Conservation (phyloP, 2,329 filamentous ascomycete genomes). For the Fusarium sp. region DNA sequence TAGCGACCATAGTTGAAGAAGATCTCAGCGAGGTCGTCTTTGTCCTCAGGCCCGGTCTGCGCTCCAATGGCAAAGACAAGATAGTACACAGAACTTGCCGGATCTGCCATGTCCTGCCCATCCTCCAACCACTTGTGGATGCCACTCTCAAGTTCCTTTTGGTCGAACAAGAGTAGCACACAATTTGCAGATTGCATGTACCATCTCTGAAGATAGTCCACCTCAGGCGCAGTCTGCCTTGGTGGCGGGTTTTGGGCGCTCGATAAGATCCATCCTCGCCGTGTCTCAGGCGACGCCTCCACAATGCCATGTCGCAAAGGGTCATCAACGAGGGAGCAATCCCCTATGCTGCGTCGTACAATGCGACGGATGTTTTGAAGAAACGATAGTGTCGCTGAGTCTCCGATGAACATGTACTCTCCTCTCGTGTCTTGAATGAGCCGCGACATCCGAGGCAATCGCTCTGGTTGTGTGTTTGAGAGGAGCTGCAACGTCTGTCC, state of each 20-base stretch:
- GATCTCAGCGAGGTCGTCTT: slow-evolving; percentile 48
- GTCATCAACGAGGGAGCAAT: slow-evolving; percentile 50
- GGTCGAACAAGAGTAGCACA: slow-evolving; percentile 48
- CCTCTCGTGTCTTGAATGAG: slow-evolving; percentile 49
- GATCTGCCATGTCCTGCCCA: slow-evolving; percentile 31
- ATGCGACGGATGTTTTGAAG: slow-evolving; percentile 51
- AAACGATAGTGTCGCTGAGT: slow-evolving; percentile 51
- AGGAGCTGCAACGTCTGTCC: slow-evolving; percentile 37
- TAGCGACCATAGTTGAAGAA: slow-evolving; percentile 52
- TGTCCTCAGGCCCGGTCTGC: slow-evolving; percentile 48
- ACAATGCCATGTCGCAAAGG: slow-evolving; percentile 50
- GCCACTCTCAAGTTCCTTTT: slow-evolving; percentile 40
- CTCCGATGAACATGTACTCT: slow-evolving; percentile 52
- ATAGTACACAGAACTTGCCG: slow-evolving; percentile 41
- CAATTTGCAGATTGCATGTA: slow-evolving; percentile 46
- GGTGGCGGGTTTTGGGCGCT: slow-evolving; percentile 41
- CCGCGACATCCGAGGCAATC: slow-evolving; percentile 46
- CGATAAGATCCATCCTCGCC: slow-evolving; percentile 43
- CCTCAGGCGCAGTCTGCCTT: slow-evolving; percentile 39
- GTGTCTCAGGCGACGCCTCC: slow-evolving; percentile 47
- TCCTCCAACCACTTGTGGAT: slow-evolving; percentile 47
- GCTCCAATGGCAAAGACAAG: slow-evolving; percentile 49
- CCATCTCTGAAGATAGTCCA: slow-evolving; percentile 46
- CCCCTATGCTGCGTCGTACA: slow-evolving; percentile 46
- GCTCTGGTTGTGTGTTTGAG: slow-evolving; percentile 38